These are phyloP conservation scores for Paraglomus brasilianum DNA, from an alignment of 192 early-diverging fungal genomes.

Conservation along the genomic window DNA sequence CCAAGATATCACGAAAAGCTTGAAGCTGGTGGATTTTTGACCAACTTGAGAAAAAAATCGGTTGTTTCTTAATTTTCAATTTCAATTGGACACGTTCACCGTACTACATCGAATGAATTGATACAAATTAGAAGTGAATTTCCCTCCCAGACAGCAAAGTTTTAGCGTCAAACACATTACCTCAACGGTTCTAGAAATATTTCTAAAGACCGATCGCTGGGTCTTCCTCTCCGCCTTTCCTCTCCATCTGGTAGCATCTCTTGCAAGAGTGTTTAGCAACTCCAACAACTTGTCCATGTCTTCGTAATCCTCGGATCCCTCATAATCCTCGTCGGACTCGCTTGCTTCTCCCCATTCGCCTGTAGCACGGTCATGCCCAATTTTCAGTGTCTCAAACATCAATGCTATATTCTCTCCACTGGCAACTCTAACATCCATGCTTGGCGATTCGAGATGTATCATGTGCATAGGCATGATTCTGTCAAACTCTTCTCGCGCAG, in stretches of 20 bases:
- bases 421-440: constrained; percentile 64
- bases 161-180: no score
- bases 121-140: neutral
- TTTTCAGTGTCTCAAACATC: constrained; percentile 58
- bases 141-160: no score
- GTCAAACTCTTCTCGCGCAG: constrained; percentile 41
- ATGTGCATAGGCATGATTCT: constrained; percentile 51
- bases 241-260: constrained; percentile 57
- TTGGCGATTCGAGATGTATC: constrained; percentile 52
- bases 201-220: constrained; percentile 65
- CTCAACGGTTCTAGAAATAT: constrained; percentile 64
- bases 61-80: constrained; percentile 26
- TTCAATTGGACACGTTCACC: constrained; percentile 9
- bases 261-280: constrained; percentile 51
- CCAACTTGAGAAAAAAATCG: constrained; percentile 24
- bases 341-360: constrained; percentile 30
- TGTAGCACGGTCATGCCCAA: constrained; percentile 33
- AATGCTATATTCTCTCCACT: constrained; percentile 74
- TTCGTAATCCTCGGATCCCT: constrained; percentile 42
- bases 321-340: constrained; percentile 31
- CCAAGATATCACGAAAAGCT: constrained; percentile 7
- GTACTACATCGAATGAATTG: neutral
- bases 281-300: constrained; percentile 37
- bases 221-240: constrained; percentile 54
- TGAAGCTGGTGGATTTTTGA: constrained; percentile 20